A percentile compares a stretch with the other conserved stretches of the same genome.
These are phyloP conservation scores for Saksenaea oblongispora DNA, from an alignment of 371 early-diverging fungal species.

Conservation along the genomic window DNA sequence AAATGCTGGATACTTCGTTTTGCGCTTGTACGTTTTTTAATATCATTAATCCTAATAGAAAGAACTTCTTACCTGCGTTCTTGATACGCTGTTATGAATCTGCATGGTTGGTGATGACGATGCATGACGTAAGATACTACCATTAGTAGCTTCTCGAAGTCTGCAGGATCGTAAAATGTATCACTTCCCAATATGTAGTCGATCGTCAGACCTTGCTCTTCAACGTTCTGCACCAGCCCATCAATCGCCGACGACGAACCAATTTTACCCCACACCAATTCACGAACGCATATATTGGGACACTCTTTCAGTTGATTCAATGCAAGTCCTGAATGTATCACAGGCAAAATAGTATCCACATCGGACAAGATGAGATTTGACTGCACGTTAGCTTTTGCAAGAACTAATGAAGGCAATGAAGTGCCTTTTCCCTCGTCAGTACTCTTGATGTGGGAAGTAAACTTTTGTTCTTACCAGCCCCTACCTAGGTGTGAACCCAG, in stretches of 20 bases:
- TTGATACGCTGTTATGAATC: conserved; percentile 57
- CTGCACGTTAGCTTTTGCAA: conserved; percentile 26
- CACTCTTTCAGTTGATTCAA: conserved; percentile 29
- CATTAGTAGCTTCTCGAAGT: conserved; percentile 56
- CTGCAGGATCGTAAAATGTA: conserved; percentile 63
- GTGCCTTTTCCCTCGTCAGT: conserved; percentile 29
- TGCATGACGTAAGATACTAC: conserved; percentile 50
- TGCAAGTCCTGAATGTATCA: conserved; percentile 33
- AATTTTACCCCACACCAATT: conserved; percentile 50
- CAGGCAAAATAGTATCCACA: conserved; percentile 39
- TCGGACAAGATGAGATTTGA: conserved; percentile 41
- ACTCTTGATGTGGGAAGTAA: background rate
- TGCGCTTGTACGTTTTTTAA: conserved; percentile 27
- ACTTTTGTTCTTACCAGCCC: background rate
- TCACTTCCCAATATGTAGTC: conserved; percentile 60
- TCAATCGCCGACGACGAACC: conserved; percentile 28
- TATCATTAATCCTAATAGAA: background rate
- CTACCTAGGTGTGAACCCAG: background rate
- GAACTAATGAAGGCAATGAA: conserved; percentile 52
- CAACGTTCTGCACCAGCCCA: conserved; percentile 24
- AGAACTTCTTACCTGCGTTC: conserved; percentile 34
- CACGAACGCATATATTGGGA: conserved; percentile 16
- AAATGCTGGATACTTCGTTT: conserved; percentile 57
- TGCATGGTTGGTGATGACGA: conserved; percentile 48
- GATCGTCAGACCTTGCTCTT: conserved; percentile 23